phyloP scores from a whole-genome alignment of 805 yeast genomes.

The Metschnikowia gruessii region DNA sequence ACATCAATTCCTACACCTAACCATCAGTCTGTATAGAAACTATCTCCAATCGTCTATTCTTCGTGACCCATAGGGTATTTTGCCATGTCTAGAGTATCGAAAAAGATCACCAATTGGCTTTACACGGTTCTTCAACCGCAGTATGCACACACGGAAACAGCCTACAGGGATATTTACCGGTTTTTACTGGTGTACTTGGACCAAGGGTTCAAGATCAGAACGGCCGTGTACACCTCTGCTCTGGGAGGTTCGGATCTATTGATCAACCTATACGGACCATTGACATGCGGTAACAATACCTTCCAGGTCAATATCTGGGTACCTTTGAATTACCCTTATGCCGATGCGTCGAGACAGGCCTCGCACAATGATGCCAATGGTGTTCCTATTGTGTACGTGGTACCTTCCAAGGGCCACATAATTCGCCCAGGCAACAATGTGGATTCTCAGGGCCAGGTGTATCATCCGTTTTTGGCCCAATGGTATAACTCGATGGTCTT shows the following conservation, averaged over 20 bases:
- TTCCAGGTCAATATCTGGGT: slow-evolving; percentile 72
- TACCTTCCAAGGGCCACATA: slow-evolving; percentile 46
- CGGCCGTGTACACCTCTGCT: slow-evolving; percentile 51
- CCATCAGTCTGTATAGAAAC: background rate
- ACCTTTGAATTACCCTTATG: slow-evolving; percentile 66
- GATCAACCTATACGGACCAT: slow-evolving; percentile 60
- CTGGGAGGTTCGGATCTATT: slow-evolving; percentile 59
- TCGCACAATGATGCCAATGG: slow-evolving; percentile 23
- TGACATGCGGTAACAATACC: slow-evolving; percentile 27
- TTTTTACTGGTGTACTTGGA: slow-evolving; percentile 47
- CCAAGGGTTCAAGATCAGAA: slow-evolving; percentile 59
- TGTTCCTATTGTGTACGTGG: slow-evolving; percentile 65
- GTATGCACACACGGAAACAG: slow-evolving; percentile 54
- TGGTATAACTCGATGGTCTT: slow-evolving; percentile 43
- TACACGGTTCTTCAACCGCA: slow-evolving; percentile 45
- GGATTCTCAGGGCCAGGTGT: slow-evolving; percentile 68
- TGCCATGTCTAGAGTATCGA: slow-evolving; percentile 27
- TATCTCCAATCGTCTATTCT: background rate
- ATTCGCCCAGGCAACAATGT: slow-evolving; percentile 61
- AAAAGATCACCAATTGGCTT: slow-evolving; percentile 39
- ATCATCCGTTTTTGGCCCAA: slow-evolving; percentile 61
- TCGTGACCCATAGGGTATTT: background rate
- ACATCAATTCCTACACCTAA: too few species aligned
- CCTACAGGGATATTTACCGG: slow-evolving; percentile 61
- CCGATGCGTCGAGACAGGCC: slow-evolving; percentile 3